Percentiles rank a stretch among this genome's conserved stretches.
Conservation (phyloP, 2,329 filamentous ascomycete genomes). For the Ophiosphaerella herpotricha region DNA sequence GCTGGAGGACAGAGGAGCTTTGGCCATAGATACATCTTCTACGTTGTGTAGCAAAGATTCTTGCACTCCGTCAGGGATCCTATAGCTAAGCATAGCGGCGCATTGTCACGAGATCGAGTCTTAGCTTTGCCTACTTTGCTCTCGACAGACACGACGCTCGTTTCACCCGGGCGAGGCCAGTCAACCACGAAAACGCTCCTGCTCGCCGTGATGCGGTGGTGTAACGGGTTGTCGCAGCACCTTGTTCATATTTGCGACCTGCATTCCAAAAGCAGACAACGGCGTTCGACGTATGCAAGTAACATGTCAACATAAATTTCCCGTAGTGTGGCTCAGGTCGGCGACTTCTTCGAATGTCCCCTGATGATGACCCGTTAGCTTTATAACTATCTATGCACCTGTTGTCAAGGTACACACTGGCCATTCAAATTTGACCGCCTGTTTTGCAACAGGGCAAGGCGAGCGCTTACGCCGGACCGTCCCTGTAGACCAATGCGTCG, state of each 20-base stretch:
- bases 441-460: not conserved
- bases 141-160: not conserved
- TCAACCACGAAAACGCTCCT: slow-evolving; percentile 3
- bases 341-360: slow-evolving; percentile 17
- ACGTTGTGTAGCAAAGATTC: too few relatives aligned
- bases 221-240: slow-evolving; percentile 6
- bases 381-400: not conserved
- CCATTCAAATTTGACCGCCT: slow-evolving; percentile 4
- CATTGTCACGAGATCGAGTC: not conserved
- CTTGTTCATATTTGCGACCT: not conserved
- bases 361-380: not conserved
- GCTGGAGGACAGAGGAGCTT: slow-evolving; percentile 62
- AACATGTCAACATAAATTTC: slow-evolving; percentile 14
- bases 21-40: slow-evolving; percentile 35
- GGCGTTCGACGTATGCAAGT: slow-evolving; percentile 1
- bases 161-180: not conserved
- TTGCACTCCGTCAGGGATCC: too few relatives aligned
- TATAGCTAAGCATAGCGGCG: too few relatives aligned
- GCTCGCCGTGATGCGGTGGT: slow-evolving; percentile 7
- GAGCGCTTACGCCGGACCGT: slow-evolving; percentile 2
- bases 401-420: not conserved
- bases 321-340: slow-evolving; percentile 36
- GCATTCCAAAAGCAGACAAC: not conserved
- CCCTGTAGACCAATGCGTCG: not conserved
- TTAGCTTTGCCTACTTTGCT: not conserved